Evolutionary conservation across 192 early-diverging fungal genomes (phyloP).

Genomic region (Coemansia sp.): DNA sequence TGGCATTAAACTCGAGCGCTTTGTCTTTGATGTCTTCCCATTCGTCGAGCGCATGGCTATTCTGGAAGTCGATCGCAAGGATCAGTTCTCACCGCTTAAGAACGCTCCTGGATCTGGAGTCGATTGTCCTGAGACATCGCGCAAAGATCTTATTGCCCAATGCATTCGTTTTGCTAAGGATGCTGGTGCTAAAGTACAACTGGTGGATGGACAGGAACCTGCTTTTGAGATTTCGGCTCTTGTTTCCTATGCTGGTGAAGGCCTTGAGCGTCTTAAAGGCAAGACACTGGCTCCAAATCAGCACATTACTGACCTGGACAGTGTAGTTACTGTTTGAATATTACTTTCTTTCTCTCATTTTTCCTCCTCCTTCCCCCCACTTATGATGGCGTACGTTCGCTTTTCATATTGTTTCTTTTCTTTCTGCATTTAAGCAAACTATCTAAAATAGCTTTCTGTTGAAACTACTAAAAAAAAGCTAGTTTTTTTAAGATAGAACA

Average conservation of each 20-base stretch:
- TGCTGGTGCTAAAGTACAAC: constrained; percentile 77
- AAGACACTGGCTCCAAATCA: constrained; percentile 52
- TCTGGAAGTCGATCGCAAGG: constrained; percentile 85
- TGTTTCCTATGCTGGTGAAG: constrained; percentile 92
- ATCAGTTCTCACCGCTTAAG: constrained; percentile 98
- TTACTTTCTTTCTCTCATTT: too few species aligned
- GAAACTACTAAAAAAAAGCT: too few species aligned
- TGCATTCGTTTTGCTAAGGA: constrained; percentile 82
- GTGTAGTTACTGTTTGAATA: constrained; percentile 28
- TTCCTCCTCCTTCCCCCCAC: too few species aligned
- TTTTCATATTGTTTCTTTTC: too few species aligned
- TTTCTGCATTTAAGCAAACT: too few species aligned
- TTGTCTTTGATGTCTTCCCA: constrained; percentile 99
- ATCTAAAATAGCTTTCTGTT: too few species aligned
- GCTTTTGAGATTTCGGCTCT: constrained; percentile 85
- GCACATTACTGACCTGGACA: constrained; percentile 25
- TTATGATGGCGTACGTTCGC: too few species aligned
- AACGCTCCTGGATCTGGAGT: constrained; percentile 86
- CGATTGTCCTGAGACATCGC: constrained; percentile 93
- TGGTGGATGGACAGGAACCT: constrained; percentile 46
- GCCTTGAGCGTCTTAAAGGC: constrained; percentile 75
- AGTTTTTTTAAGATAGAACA: too few species aligned
- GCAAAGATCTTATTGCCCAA: constrained; percentile 84
- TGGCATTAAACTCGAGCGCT: constrained; percentile 98
- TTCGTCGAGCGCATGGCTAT: constrained; percentile 86